Conservation (phyloP, 1,284 basidiomycete genomes). For the Flammula alnicola region DNA sequence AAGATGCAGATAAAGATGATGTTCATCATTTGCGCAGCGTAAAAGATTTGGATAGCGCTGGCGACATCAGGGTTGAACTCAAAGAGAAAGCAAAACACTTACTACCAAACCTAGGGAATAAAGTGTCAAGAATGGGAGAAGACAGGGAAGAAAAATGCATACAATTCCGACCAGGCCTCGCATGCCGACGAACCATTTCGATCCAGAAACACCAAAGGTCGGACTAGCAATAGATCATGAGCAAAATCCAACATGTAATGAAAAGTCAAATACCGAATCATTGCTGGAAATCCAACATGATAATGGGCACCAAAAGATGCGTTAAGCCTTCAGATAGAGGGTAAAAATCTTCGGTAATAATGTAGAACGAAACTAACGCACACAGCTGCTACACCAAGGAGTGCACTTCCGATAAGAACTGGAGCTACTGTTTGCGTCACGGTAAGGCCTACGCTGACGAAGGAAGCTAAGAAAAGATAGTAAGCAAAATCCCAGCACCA, state of each 20-base stretch:
- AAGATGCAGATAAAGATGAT: slow-evolving; percentile 17
- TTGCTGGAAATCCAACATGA: slow-evolving; percentile 19
- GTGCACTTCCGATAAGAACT: slow-evolving; percentile 14
- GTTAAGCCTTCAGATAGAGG: slow-evolving; percentile 10
- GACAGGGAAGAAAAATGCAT: not conserved
- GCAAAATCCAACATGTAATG: not conserved
- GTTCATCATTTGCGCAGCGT: slow-evolving; percentile 15
- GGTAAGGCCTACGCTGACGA: slow-evolving; percentile 19
- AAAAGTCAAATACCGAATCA: slow-evolving; percentile 16
- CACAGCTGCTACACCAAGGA: slow-evolving; percentile 17
- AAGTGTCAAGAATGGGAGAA: not conserved
- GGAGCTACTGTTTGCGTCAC: slow-evolving; percentile 17
- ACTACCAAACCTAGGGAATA: slow-evolving; percentile 18
- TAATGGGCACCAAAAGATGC: slow-evolving; percentile 20
- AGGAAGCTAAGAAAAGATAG: slow-evolving; percentile 10
- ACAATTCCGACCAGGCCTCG: slow-evolving; percentile 19
- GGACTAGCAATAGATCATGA: slow-evolving; percentile 1
- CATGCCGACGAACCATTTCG: slow-evolving; percentile 17
- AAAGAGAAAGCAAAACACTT: not conserved
- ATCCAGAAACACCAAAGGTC: slow-evolving; percentile 17
- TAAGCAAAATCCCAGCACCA: not conserved
- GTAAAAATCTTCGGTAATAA: not conserved
- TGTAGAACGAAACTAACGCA: not conserved
- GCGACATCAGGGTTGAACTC: not conserved
- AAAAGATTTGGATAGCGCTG: slow-evolving; percentile 19